These are phyloP conservation scores for Penicillium fuscoglaucum DNA, from an alignment of 2,329 filamentous ascomycete species.

Conservation along the genomic window DNA sequence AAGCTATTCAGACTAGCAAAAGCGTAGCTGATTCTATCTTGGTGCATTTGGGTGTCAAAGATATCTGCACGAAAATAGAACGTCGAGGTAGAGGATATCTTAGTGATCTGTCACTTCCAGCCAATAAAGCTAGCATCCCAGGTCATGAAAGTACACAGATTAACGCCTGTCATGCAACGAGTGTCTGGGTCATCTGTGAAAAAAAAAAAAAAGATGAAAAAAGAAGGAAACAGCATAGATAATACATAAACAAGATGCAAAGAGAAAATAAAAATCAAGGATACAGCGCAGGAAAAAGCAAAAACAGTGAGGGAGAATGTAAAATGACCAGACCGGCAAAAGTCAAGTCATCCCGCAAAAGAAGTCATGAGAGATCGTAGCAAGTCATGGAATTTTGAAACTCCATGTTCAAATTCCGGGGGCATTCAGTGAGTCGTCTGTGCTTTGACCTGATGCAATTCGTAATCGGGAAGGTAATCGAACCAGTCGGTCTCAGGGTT, in stretches of 20 bases:
- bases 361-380: constrained; percentile 20
- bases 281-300: neutral
- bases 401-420: neutral
- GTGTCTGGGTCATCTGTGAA: neutral
- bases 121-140: neutral
- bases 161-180: constrained; percentile 10
- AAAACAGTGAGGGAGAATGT: neutral
- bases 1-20: neutral
- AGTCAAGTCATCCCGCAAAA: neutral
- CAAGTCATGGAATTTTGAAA: constrained; percentile 11
- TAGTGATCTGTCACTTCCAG: neutral
- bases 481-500: constrained; percentile 78
- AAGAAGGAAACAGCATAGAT: neutral
- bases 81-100: neutral
- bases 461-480: constrained; percentile 80
- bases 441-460: constrained; percentile 55
- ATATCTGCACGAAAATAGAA: neutral
- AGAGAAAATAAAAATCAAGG: neutral
- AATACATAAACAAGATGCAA: constrained; percentile 3
- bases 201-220: neutral
- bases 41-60: neutral
- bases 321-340: neutral
- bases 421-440: constrained; percentile 2
- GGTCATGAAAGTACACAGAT: constrained; percentile 4
- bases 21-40: neutral